Base-by-base conservation (phyloP, 1,139 yeast species). In the Magnusiomyces starmeri region DNA sequence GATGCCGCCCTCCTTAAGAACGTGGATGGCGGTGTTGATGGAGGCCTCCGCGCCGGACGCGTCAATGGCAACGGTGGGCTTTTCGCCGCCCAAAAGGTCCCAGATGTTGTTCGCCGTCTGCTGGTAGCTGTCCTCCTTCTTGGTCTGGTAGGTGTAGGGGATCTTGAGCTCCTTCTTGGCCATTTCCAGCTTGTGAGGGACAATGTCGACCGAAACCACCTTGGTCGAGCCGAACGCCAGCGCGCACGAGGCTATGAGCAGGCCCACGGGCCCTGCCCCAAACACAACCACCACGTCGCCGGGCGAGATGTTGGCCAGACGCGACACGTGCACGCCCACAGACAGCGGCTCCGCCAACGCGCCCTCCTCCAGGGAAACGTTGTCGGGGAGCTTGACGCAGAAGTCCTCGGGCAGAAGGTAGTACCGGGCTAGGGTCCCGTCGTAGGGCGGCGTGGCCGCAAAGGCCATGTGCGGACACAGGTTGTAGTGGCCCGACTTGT, bases 211-310 rank as follows among this genome's bases (percentile, higher is more conserved):
- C 54, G 84, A 75, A 59, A 82, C 74, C 48, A 85, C 77, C 32
- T 78, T 76, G 37, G 82, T 72, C 6, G 96, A 95, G 37, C 97
- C 97, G 59, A 84, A 85, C 14, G 90, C 85, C 53, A 77, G 77
- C 21, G 94, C 95, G 34, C 83, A 83, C 42, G 85, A 79, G 35
- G 95, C 95, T 50, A 83, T 75, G 56, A 89, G 73, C 49, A 89
- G 70, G 37, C 97, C 97, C 56, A 89, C 92, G 9, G 97, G 96
- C 12, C 97, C 97, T 29, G 96, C 96, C 50, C 97, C 97, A 60
- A 85, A 84, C 3, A 89, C 85, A 41, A 82, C 82, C 25, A 83
- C 86, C 12, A 77, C 74, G 57, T 86, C 94, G 56, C 94, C 95
- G 58, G 85, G 80, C 44, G 71, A 75, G 52, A 85, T 73, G 32